Evolutionary conservation across 441 rosid species (phyloP).

Genomic region (Erysimum cheiri): DNA sequence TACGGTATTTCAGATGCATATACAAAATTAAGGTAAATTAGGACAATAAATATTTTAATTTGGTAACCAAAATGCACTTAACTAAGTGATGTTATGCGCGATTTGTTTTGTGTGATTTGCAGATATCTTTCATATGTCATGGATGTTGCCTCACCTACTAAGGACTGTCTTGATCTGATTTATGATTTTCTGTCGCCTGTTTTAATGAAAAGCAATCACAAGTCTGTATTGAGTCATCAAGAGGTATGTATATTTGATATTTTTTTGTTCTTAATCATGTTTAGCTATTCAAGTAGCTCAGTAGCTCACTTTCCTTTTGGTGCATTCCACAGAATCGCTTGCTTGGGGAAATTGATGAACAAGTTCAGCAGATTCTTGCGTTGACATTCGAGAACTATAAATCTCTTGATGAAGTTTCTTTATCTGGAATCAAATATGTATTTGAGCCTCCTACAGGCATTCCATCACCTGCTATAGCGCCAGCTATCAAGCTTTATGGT

Average conservation of each 20-base stretch:
- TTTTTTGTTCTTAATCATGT: not conserved
- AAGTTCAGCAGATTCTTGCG: slow-evolving; percentile 73
- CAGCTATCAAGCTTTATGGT: slow-evolving; percentile 84
- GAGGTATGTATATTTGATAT: slow-evolving; percentile 53
- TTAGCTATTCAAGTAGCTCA: slow-evolving; percentile 1
- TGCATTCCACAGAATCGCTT: slow-evolving; percentile 73
- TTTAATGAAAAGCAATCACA: slow-evolving; percentile 67
- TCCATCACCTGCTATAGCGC: slow-evolving; percentile 86
- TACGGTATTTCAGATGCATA: slow-evolving; percentile 92
- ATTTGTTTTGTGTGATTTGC: slow-evolving; percentile 12
- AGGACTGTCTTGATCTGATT: slow-evolving; percentile 75
- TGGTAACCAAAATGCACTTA: not conserved
- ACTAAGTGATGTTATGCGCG: slow-evolving; percentile 24
- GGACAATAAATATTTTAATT: not conserved
- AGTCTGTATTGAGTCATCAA: slow-evolving; percentile 82
- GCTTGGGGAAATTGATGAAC: slow-evolving; percentile 83
- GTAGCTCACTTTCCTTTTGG: slow-evolving; percentile 29
- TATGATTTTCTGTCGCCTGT: slow-evolving; percentile 71
- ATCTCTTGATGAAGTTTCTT: slow-evolving; percentile 69
- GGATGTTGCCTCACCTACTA: slow-evolving; percentile 96
- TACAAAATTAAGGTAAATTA: slow-evolving; percentile 71
- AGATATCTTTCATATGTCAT: slow-evolving; percentile 89
- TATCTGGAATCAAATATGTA: slow-evolving; percentile 72
- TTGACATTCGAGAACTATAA: slow-evolving; percentile 81
- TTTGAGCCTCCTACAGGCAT: slow-evolving; percentile 72